Percentiles rank a stretch among this genome's conserved stretches.
These are phyloP conservation scores for Zymoseptoria crescenta DNA, from an alignment of 2,329 filamentous ascomycete genomes.

Conservation along the genomic window DNA sequence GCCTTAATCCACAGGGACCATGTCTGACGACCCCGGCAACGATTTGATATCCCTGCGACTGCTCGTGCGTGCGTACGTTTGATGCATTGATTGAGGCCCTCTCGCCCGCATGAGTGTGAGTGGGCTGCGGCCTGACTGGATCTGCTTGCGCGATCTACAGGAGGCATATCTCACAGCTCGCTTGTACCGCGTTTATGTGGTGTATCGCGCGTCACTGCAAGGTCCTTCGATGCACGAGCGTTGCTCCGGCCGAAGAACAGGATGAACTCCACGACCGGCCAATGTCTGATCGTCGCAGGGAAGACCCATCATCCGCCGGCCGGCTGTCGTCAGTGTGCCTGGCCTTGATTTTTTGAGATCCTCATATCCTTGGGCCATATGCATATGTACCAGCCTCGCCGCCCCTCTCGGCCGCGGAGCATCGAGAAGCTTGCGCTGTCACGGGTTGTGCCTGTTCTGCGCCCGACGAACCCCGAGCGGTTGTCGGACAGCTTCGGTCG, in stretches of 20 bases:
- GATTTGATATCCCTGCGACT: not conserved
- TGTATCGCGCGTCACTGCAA: not conserved
- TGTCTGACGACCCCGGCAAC: not conserved
- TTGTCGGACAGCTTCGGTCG: not conserved
- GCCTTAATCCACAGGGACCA: not conserved
- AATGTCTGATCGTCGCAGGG: not conserved
- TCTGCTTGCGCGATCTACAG: not conserved
- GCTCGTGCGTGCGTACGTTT: not conserved
- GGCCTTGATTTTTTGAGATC: not conserved
- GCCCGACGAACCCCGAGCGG: not conserved
- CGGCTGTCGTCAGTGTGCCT: not conserved
- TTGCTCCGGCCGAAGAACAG: not conserved
- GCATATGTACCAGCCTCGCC: not conserved
- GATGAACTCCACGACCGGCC: not conserved
- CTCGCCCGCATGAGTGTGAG: not conserved
- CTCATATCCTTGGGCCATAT: not conserved
- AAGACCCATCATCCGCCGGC: not conserved
- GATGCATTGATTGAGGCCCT: not conserved
- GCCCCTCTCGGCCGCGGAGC: not conserved
- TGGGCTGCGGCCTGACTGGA: not conserved
- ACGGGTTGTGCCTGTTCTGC: not conserved
- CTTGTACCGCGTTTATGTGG: not conserved
- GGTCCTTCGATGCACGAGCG: not conserved
- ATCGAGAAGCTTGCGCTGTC: not conserved
- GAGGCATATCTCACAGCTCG: not conserved